Evolutionary conservation across 306 rosid species (phyloP).

Genomic region (Astragalus glycyphyllos): DNA sequence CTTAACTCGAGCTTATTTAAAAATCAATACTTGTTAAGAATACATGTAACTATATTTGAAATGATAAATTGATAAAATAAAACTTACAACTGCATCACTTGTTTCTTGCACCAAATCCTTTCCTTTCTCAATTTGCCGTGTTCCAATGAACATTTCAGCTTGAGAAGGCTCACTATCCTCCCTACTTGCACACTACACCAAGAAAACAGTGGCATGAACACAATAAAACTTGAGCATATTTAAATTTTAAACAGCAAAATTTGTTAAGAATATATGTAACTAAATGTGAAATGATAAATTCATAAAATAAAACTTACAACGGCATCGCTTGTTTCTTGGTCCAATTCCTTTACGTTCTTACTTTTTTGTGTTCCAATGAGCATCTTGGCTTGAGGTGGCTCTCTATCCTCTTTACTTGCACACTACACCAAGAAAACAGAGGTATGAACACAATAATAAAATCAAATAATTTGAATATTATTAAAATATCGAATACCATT

Average conservation of each 20-base stretch:
- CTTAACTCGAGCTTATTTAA: too few species aligned
- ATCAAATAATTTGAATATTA: not conserved
- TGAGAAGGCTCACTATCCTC: not conserved
- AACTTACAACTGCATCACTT: not conserved
- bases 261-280: not conserved
- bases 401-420: not conserved
- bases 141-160: not conserved
- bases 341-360: not conserved
- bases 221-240: too few species aligned
- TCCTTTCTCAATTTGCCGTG: constrained; percentile 4
- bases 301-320: not conserved
- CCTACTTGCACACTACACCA: not conserved
- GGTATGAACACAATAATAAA: not conserved
- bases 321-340: not conserved
- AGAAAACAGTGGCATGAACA: not conserved
- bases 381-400: not conserved
- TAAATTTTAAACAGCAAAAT: too few species aligned
- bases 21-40: not conserved
- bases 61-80: not conserved
- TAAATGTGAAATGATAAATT: not conserved
- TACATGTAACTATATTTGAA: too few species aligned
- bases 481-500: not conserved
- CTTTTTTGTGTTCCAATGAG: not conserved
- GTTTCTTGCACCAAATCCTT: not conserved
- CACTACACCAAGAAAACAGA: not conserved